Conservation (phyloP, 495 filamentous ascomycete genomes). For the Tuber calosporum region DNA sequence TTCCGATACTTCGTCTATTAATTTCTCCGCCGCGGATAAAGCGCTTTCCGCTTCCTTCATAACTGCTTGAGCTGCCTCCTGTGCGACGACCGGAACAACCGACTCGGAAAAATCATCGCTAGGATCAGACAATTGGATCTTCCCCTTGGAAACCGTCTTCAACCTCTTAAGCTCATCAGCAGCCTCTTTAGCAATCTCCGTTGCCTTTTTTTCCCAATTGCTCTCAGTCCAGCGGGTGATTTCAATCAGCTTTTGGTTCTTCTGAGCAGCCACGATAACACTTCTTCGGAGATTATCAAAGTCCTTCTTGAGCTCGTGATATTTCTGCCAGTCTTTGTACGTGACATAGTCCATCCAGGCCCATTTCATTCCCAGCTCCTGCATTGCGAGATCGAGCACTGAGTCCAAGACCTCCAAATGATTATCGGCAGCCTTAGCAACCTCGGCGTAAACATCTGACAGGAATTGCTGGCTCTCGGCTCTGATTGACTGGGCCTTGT, state of each 20-base stretch:
- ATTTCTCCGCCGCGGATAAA: slow-evolving; percentile 9
- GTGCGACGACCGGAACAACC: slow-evolving; percentile 37
- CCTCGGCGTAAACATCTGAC: slow-evolving; percentile 57
- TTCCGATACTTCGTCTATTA: neutral
- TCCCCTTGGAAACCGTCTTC: slow-evolving; percentile 81
- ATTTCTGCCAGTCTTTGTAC: slow-evolving; percentile 92
- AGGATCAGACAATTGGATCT: slow-evolving; percentile 67
- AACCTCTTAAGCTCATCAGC: slow-evolving; percentile 76
- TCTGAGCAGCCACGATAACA: slow-evolving; percentile 62
- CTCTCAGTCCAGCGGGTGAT: slow-evolving; percentile 61
- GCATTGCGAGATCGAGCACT: slow-evolving; percentile 79
- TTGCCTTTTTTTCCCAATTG: slow-evolving; percentile 63
- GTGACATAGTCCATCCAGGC: slow-evolving; percentile 92
- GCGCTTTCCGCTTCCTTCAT: slow-evolving; percentile 10
- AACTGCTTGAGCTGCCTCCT: slow-evolving; percentile 25
- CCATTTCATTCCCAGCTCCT: slow-evolving; percentile 97
- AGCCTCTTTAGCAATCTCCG: slow-evolving; percentile 68
- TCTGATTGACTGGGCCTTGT: slow-evolving; percentile 72
- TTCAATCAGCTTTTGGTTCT: slow-evolving; percentile 64
- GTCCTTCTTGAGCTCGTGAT: slow-evolving; percentile 72
- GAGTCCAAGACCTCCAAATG: slow-evolving; percentile 76
- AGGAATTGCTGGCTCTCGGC: slow-evolving; percentile 71
- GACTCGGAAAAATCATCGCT: slow-evolving; percentile 64
- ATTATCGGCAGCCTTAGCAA: slow-evolving; percentile 66
- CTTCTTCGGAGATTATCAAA: slow-evolving; percentile 80